phyloP scores from a whole-genome alignment of 805 yeast species.

The Nadsonia fulvescens region DNA sequence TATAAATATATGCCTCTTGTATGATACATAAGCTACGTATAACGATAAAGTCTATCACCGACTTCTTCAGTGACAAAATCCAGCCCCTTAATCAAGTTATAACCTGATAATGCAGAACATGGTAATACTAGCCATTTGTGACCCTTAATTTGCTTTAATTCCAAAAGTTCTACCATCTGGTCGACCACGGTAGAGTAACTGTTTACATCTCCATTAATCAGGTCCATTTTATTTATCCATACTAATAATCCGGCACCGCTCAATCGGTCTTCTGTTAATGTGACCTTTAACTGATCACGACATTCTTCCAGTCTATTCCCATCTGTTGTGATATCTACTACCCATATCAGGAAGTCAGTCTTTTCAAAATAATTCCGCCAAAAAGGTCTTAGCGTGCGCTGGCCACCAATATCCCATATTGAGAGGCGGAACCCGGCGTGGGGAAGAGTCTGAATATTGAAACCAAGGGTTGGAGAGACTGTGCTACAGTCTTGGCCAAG shows the following conservation, averaged over 20 bases:
- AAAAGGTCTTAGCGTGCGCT: constrained; percentile 60
- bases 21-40: no score
- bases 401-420: constrained; percentile 81
- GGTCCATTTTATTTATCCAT: constrained; percentile 59
- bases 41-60: constrained; percentile 22
- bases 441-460: constrained; percentile 48
- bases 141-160: constrained; percentile 18
- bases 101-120: constrained; percentile 32
- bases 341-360: constrained; percentile 71
- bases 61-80: constrained; percentile 28
- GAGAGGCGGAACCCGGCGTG: constrained; percentile 19
- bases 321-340: constrained; percentile 51
- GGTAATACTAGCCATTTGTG: constrained; percentile 27
- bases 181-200: constrained; percentile 7
- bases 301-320: constrained; percentile 48
- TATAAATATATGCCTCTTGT: no score
- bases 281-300: constrained; percentile 40
- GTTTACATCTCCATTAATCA: constrained; percentile 19
- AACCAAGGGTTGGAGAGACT: constrained; percentile 86
- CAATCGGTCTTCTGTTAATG: constrained; percentile 50
- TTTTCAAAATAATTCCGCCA: constrained; percentile 89
- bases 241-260: constrained; percentile 51
- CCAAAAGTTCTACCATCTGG: constrained; percentile 13
- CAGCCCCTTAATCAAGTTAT: constrained; percentile 23
- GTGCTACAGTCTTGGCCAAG: constrained; percentile 29